Evolutionary conservation across 176 grass and related monocot genomes (phyloP).

Genomic region (Oryza coarctata): DNA sequence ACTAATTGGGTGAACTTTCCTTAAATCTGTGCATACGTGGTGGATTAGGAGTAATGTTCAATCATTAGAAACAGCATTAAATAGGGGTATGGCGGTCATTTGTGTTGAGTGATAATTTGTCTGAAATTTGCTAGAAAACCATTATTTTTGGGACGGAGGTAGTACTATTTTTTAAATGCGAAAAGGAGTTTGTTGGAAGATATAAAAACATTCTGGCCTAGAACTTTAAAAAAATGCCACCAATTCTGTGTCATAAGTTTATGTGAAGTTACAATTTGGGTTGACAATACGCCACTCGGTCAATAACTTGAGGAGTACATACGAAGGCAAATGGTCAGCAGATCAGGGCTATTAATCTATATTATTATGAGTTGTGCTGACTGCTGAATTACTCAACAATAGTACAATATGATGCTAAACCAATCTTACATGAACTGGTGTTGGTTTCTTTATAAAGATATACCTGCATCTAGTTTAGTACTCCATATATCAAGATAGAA

Average conservation of each 20-base stretch:
- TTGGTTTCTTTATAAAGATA: conserved; percentile 7
- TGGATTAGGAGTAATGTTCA: no score
- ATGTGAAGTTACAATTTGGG: not conserved
- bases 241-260: not conserved
- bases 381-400: not conserved
- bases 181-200: not conserved
- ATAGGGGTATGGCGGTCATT: no score
- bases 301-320: not conserved
- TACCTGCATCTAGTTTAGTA: not conserved
- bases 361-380: not conserved
- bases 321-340: not conserved
- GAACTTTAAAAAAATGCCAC: not conserved
- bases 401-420: not conserved
- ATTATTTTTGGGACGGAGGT: no score
- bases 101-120: no score
- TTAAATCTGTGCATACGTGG: no score
- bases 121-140: no score
- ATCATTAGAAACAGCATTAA: no score
- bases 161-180: not conserved
- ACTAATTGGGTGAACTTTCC: no score
- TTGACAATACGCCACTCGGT: not conserved
- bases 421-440: not conserved
- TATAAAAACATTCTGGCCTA: not conserved
- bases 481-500: not conserved
- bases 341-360: not conserved